Evolutionary conservation across 805 yeast genomes (phyloP).

Genomic region (Cyberlindnera galapagoensis): DNA sequence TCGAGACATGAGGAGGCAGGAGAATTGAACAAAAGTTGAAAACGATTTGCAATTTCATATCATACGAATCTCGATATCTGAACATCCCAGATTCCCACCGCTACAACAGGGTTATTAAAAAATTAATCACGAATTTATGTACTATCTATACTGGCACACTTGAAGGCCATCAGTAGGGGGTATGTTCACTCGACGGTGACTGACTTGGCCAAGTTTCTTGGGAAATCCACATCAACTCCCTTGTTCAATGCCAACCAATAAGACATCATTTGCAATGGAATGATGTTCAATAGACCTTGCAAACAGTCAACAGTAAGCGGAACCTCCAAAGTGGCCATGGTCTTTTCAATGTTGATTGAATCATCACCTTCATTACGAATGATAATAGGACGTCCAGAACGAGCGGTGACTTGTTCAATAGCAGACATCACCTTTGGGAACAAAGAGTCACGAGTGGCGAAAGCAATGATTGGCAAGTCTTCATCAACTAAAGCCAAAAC

Average conservation of each 20-base stretch:
- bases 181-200: slow-evolving; percentile 84
- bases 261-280: slow-evolving; percentile 92
- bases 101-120: no score
- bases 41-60: no score
- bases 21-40: no score
- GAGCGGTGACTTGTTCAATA: slow-evolving; percentile 92
- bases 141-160: no score
- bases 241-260: slow-evolving; percentile 95
- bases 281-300: slow-evolving; percentile 91
- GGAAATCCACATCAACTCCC: slow-evolving; percentile 97
- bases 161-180: no score
- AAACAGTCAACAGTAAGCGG: slow-evolving; percentile 96
- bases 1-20: no score
- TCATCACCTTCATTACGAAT: slow-evolving; percentile 81
- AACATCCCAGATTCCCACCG: no score
- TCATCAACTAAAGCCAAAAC: slow-evolving; percentile 95
- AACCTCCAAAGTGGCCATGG: slow-evolving; percentile 73
- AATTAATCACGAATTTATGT: no score
- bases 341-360: slow-evolving; percentile 47
- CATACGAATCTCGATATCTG: no score
- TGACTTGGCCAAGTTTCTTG: slow-evolving; percentile 96
- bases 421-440: slow-evolving; percentile 96
- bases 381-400: slow-evolving; percentile 94
- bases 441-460: slow-evolving; percentile 93
- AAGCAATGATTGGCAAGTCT: slow-evolving; percentile 85